Evolutionary conservation across 257 asterid species (phyloP), one percentile per base, ranked within the genome.

Genomic region (Salvia miltiorrhiza): DNA sequence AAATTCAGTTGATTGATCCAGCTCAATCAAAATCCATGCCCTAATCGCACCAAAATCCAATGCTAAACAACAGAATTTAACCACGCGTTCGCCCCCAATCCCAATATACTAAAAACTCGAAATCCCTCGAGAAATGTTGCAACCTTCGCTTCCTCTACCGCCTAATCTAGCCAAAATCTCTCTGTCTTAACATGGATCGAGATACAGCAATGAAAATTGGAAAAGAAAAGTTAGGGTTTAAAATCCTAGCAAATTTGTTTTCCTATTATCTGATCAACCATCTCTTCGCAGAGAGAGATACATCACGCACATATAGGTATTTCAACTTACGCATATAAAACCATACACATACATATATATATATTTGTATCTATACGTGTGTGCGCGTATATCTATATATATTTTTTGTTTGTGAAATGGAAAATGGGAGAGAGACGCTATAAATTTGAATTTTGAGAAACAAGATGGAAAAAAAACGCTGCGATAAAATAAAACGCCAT

Each of bases 231-330:
- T 50, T 69, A 75, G 79, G 79, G 83, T 66, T 72, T 63, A 71
- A 55, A 75, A 70, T 67, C 57, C 52, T 19, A 66, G 65, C 71
- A 68, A 70, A 50, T 48, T 63, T 66, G 19, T 70, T 75, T 70
- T 76, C 74, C 77, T 62, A 68, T 67, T 71, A 53, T 64, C 79
- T 73, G 74, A 77, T 71, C 79, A 76, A 84, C 62, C 84, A 67
- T 50, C 58, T 41, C 67, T 12, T 48, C 61, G 61, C 47, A 44
- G 23, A 57, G 30, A 61, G 47, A 67, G 65, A 56, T 3, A 53
- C 59, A 63, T 43, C 65, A 52, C 67, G 64, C 61, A 41, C 45
- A 63, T 76, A 77, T 53, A 59, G 30, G 64, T 30, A 52, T 32
- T 41, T 4, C 63, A 33, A 41, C 13, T 26, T n/a, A 35, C 20